These are phyloP conservation scores for Cutaneotrichosporon mucoides DNA, from an alignment of 1,284 basidiomycete species.

Conservation along the genomic window DNA sequence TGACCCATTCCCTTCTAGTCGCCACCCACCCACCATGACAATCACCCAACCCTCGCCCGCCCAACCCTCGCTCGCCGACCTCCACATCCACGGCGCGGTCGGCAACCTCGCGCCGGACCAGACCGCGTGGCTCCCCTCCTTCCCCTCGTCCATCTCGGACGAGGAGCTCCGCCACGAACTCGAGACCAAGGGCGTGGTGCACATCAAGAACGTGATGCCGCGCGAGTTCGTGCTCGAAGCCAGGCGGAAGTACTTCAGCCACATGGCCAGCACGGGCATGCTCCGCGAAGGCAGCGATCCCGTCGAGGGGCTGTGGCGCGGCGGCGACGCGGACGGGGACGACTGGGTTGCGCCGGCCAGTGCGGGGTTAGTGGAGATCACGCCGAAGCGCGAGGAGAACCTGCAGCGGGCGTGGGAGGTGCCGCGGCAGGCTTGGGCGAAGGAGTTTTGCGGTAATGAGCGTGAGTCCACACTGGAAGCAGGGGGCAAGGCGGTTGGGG, in stretches of 20 bases:
- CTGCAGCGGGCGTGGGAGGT: conserved; percentile 7
- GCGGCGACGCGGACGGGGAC: not conserved
- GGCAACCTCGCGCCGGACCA: not conserved
- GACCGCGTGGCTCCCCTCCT: conserved; percentile 16
- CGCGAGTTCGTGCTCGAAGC: conserved; percentile 13
- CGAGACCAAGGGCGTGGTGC: conserved; percentile 21
- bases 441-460: conserved; percentile 10
- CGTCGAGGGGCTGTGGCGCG: not conserved
- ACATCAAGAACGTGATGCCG: conserved; percentile 22
- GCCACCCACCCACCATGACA: not conserved
- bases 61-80: not conserved
- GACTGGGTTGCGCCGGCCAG: not conserved
- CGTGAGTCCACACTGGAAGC: too few species aligned
- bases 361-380: not conserved
- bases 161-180: conserved; percentile 13
- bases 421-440: conserved; percentile 1
- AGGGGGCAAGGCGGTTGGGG: too few species aligned
- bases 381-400: not conserved
- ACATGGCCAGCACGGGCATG: conserved; percentile 12
- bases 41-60: not conserved
- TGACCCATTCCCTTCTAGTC: too few species aligned
- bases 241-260: conserved; percentile 12
- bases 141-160: conserved; percentile 12
- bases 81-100: conserved; percentile 7
- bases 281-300: conserved; percentile 13